Percentiles rank a stretch among this genome's conserved stretches.
These are phyloP conservation scores for Leersia perrieri DNA, from an alignment of 176 grass and related monocot genomes.

Conservation along the genomic window DNA sequence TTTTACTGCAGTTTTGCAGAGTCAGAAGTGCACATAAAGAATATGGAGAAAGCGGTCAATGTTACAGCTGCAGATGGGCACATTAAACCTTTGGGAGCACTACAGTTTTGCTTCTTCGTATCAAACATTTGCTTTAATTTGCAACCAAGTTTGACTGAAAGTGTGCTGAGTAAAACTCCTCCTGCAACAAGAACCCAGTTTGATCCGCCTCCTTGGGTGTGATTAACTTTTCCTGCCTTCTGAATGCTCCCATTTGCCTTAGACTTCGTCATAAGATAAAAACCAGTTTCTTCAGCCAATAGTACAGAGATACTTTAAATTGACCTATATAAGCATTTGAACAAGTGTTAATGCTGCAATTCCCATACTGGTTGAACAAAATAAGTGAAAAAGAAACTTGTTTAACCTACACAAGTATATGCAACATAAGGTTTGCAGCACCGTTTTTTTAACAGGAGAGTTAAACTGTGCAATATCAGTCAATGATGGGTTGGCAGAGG, in stretches of 20 bases:
- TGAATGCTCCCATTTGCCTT: slow-evolving; percentile 49
- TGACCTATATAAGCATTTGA: slow-evolving; percentile 16
- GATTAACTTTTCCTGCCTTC: slow-evolving; percentile 41
- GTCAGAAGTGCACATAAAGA: neutral
- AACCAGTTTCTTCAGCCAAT: neutral
- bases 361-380: neutral
- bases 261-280: slow-evolving; percentile 51
- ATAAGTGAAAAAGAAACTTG: neutral
- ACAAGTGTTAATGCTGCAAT: neutral
- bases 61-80: neutral
- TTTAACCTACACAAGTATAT: neutral
- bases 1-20: slow-evolving; percentile 47
- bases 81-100: slow-evolving; percentile 52
- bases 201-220: slow-evolving; percentile 53
- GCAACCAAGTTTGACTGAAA: slow-evolving; percentile 74
- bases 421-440: neutral
- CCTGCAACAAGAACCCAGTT: slow-evolving; percentile 80
- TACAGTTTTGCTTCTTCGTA: slow-evolving; percentile 51
- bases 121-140: slow-evolving; percentile 67
- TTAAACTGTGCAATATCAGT: neutral
- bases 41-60: neutral
- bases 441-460: neutral
- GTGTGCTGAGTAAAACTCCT: slow-evolving; percentile 68
- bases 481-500: neutral
- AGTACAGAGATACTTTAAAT: neutral